A percentile compares a stretch with the other conserved stretches of the same genome.
These are phyloP conservation scores for Soucietia sequanensis DNA, from an alignment of 805 yeast genomes.

Conservation along the genomic window DNA sequence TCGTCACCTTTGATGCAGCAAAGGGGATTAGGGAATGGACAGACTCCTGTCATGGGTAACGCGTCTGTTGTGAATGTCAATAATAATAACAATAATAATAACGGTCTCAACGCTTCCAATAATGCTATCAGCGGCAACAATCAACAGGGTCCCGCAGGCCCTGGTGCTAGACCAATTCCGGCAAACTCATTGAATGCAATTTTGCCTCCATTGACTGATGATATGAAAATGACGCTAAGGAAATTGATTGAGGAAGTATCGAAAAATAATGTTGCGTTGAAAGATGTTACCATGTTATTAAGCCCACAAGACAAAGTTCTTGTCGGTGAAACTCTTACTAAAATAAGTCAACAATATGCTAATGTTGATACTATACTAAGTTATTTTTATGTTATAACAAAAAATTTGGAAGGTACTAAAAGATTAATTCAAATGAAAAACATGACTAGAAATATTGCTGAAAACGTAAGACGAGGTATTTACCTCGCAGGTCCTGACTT, in stretches of 20 bases:
- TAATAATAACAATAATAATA: conserved; percentile 13
- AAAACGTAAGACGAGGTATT: conserved; percentile 60
- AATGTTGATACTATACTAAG: conserved; percentile 77
- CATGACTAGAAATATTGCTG: conserved; percentile 75
- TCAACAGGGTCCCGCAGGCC: conserved; percentile 5
- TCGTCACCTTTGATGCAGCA: conserved; percentile 19
- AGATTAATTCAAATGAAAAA: conserved; percentile 75
- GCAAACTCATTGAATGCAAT: conserved; percentile 8
- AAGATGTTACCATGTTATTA: conserved; percentile 61
- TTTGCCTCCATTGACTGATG: conserved; percentile 49
- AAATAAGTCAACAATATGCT: conserved; percentile 58
- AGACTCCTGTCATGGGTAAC: conserved; percentile 1
- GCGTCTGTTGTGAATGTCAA: background rate
- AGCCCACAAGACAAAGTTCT: conserved; percentile 62
- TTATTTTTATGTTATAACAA: conserved; percentile 72
- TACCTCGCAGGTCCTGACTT: conserved; percentile 74
- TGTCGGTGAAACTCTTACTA: conserved; percentile 54
- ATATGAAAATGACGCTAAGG: conserved; percentile 60
- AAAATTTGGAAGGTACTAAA: conserved; percentile 71
- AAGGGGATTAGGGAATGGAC: conserved; percentile 7
- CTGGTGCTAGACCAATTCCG: conserved; percentile 4
- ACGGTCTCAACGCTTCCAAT: conserved; percentile 8
- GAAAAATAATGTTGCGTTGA: conserved; percentile 60
- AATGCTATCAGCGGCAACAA: conserved; percentile 10
- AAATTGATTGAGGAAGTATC: conserved; percentile 69